Base-by-base conservation (phyloP, 2,329 filamentous ascomycete species). In the Thielaviopsis euricoi region DNA sequence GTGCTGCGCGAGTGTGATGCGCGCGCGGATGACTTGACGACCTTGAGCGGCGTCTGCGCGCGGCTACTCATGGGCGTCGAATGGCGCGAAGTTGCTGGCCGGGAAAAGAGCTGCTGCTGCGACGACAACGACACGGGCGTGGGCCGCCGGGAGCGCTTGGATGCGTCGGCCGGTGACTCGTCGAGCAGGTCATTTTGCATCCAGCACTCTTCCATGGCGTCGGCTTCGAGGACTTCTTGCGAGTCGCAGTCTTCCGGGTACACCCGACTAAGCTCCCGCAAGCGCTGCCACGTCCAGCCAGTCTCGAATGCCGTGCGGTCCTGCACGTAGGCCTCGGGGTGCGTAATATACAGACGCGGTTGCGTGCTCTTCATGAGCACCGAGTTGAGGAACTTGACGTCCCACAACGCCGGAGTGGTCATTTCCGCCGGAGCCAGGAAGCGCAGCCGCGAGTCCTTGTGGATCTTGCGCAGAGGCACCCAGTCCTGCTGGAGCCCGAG, bases 381-480 rank as follows among this genome's bases (percentile, higher is more conserved):
- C 53, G 84, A 82, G 54, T 76, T 76, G 26, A 91, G 74, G 62
- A 90, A 90, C 10, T 79, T 74, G 2, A 83, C 79, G 55, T 82
- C 80, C 87, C 87, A 91, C 2, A 82, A 69, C 1, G 82, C 78
- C 0, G 85, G 80, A 0, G 83, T 89, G 43, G 86, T 70, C 81
- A 90, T 86, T 67, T 90, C 87, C 1, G 80, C 74, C 1, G 81
- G 81, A 6, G 78, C 79, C 12, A 90, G 73, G 63, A 89, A 89
- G 1, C 81, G 80, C 6, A 91, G 74, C 25, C 81, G 78, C 0
- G 83, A 83, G 59, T 88, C 84, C 65, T 85, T 88, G 66, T 86
- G 80, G 2, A 88, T 72, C 67, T 90, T 90, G 55, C 86, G 80
- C 19, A 91, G 72, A 5, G 87, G 87, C n/a, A 90, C 77, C 77